Evolutionary conservation across 2,329 filamentous ascomycete genomes (phyloP), one percentile per base, ranked within the genome.

Genomic region (Zymoseptoria pseudotritici): DNA sequence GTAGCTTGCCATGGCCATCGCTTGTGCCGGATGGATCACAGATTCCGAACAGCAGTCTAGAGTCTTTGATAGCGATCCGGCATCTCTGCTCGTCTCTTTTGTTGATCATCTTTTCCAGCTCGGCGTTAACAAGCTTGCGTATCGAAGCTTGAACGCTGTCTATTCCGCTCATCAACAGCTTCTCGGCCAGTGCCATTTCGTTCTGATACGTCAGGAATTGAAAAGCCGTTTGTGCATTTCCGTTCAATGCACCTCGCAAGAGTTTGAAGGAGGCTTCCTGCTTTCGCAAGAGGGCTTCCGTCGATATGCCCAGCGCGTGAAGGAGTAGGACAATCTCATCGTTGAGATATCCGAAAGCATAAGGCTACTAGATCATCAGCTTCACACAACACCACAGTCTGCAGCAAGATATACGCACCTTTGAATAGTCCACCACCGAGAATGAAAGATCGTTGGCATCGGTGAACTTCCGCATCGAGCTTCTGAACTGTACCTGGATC

Each of bases 281-380:
- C 36, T 58, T 58, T 4, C 36, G 26, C 29, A 58, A 24, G 4
- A 58, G 29, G 8, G 22, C 29, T 8, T 58, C 56, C 8, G 22
- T 46, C 11, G 56, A 54, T 22, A 58, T 36, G 3, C 56, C 56
- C n/a, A 58, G 56, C 19, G 50, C 50, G 21, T 58, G 50, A 17
- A 58, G 21, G 9, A 58, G 56, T n/a, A 58, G 17, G 9, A 58
- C 51, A 53, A 58, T 53, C 56, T 58, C 56, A 46, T 58, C 56
- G 56, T 58, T 58, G 46, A 58, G 13, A 42, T 53, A 54, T 10
- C 56, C 56, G 22, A 58, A 58, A 3, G 50, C 36, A 19, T 58
- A 57, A 29, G 55, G 55, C 55, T 57, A 26, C 46, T 0, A 49
- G 19, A 22, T 50, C 3, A 50, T 36, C 36, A 46, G 36, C 36